These are phyloP conservation scores for Collybia sordida DNA, from an alignment of 768 basidiomycete genomes.

Conservation along the genomic window DNA sequence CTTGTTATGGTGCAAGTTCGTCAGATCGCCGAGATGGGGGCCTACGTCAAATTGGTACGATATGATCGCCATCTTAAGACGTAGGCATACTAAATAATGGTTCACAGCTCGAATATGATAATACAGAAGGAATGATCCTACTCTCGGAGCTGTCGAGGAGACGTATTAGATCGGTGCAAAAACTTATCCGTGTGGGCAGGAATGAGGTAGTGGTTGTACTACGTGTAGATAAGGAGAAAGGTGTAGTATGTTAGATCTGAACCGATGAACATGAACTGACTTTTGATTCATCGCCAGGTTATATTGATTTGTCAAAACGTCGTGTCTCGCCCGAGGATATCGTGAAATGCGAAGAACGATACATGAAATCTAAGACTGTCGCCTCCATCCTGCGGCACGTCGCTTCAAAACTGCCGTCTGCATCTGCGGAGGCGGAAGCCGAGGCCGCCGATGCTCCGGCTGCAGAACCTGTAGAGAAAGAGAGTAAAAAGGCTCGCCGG, in stretches of 20 bases:
- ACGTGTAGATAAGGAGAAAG: constrained; percentile 98
- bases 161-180: constrained; percentile 96
- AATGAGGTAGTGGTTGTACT: constrained; percentile 99
- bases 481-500: constrained; percentile 46
- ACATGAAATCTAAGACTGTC: constrained; percentile 97
- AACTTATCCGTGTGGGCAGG: constrained; percentile 94
- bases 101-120: constrained; percentile 92
- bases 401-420: constrained; percentile 72
- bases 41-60: constrained; percentile 94
- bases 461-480: constrained; percentile 41
- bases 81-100: neutral
- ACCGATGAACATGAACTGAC: neutral
- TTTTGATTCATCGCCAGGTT: constrained; percentile 52
- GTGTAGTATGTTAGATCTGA: constrained; percentile 33
- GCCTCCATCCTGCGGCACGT: constrained; percentile 92
- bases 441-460: constrained; percentile 22
- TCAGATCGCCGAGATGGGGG: constrained; percentile 99
- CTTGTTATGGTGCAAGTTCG: constrained; percentile 99
- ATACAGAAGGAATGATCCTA: constrained; percentile 99
- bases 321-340: constrained; percentile 98
- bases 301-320: constrained; percentile 98
- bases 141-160: constrained; percentile 96
- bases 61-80: neutral
- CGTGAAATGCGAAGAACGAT: constrained; percentile 97
- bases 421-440: constrained; percentile 32